phyloP scores from a whole-genome alignment of 768 basidiomycete genomes.

The Russula vinacea region DNA sequence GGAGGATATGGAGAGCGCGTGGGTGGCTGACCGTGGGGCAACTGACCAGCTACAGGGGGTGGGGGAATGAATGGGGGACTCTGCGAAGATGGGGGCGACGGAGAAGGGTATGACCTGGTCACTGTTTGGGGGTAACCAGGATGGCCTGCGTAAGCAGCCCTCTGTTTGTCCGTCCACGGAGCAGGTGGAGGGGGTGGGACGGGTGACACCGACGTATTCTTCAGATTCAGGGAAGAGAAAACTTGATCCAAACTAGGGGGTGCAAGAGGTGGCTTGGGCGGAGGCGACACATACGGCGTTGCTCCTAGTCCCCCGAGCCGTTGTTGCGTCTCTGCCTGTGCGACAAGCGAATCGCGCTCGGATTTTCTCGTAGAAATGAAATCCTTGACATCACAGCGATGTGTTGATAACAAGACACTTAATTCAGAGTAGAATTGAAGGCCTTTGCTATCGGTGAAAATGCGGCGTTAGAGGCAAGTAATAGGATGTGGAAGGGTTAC shows the following conservation, averaged over 20 bases:
- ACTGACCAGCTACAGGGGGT: conserved; percentile 32
- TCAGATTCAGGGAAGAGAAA: conserved; percentile 57
- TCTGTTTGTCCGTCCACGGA: conserved; percentile 31
- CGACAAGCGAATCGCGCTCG: conserved; percentile 67
- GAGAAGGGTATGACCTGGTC: conserved; percentile 23
- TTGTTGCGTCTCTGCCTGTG: conserved; percentile 70
- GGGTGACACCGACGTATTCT: conserved; percentile 36
- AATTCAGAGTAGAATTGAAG: conserved; percentile 86
- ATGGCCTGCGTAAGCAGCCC: conserved; percentile 12
- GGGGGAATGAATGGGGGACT: conserved; percentile 26
- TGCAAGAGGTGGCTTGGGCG: conserved; percentile 32
- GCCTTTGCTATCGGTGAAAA: conserved; percentile 60
- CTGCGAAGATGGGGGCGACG: conserved; percentile 23
- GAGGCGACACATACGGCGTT: conserved; percentile 38
- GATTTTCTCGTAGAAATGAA: conserved; percentile 62
- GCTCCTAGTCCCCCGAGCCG: conserved; percentile 43
- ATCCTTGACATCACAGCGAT: conserved; percentile 55
- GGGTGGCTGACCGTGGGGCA: conserved; percentile 12
- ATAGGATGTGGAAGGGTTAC: conserved; percentile 36
- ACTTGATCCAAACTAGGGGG: conserved; percentile 43
- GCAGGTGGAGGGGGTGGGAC: conserved; percentile 37
- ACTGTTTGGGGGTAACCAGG: conserved; percentile 21
- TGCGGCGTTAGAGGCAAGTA: conserved; percentile 24
- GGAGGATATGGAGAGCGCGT: conserved; percentile 22
- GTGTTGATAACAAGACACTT: conserved; percentile 53